Percentiles rank a stretch among this genome's conserved stretches.
Conservation (phyloP, 1,284 basidiomycete species). For the Marasmius oreades region DNA sequence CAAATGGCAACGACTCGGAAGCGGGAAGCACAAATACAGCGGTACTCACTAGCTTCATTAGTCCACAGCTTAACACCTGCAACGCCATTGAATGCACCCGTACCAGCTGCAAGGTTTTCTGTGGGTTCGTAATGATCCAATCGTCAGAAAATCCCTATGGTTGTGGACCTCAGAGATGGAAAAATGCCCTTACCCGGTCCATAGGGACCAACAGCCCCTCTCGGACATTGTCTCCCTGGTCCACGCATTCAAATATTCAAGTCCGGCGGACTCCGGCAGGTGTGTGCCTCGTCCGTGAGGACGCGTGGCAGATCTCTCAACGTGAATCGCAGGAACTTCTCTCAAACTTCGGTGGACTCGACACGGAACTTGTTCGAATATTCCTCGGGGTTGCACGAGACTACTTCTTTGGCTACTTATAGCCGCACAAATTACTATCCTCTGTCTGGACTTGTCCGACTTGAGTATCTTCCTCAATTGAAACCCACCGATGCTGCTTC, state of each 20-base stretch:
- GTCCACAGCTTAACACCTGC: slow-evolving; percentile 41
- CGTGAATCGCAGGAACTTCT: no score
- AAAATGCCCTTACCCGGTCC: slow-evolving; percentile 29
- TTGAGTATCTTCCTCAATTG: not conserved
- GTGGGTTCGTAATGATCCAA: not conserved
- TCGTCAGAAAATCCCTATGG: no score
- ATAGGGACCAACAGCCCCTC: slow-evolving; percentile 39
- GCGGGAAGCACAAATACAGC: not conserved
- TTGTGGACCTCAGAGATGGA: no score
- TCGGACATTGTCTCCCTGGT: no score
- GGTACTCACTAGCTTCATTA: slow-evolving; percentile 33
- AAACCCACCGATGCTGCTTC: not conserved
- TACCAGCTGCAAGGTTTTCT: slow-evolving; percentile 51
- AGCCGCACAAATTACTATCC: not conserved
- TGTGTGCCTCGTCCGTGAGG: no score
- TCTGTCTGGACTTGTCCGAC: no score
- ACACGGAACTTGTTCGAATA: not conserved
- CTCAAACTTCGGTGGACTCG: not conserved
- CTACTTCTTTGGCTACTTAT: not conserved
- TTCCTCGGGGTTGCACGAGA: not conserved
- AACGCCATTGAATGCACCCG: slow-evolving; percentile 35
- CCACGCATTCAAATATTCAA: no score
- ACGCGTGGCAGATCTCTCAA: no score
- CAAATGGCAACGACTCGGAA: not conserved
- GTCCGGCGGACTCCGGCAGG: no score